Percentiles rank a stretch among this genome's conserved stretches.
Conservation (phyloP, 352 stramenopile species). For the Globisporangium camurandrum region DNA sequence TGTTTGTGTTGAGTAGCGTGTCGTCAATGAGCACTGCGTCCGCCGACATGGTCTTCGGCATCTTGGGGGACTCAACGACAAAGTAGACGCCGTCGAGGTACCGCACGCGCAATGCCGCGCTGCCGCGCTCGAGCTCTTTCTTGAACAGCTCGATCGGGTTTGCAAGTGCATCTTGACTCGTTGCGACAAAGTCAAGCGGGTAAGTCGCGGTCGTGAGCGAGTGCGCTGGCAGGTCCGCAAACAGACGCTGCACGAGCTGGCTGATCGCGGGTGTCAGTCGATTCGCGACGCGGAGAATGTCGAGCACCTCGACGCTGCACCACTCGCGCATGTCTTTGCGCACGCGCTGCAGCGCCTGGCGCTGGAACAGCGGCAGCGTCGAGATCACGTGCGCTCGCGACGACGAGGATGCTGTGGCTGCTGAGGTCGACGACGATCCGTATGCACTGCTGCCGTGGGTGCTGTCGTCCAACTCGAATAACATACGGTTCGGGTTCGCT, state of each 20-base stretch:
- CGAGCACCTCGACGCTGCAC: slow-evolving; percentile 75
- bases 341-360: slow-evolving; percentile 55
- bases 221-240: slow-evolving; percentile 52
- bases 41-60: background rate
- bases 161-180: slow-evolving; percentile 45
- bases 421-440: no score
- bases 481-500: slow-evolving; percentile 25
- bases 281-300: slow-evolving; percentile 60
- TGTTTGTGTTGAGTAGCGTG: no score
- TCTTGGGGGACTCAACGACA: slow-evolving; percentile 55
- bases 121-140: slow-evolving; percentile 40
- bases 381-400: slow-evolving; percentile 42
- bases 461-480: slow-evolving; percentile 51
- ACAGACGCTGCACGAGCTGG: slow-evolving; percentile 60
- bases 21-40: background rate
- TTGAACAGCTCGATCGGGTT: slow-evolving; percentile 57
- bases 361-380: slow-evolving; percentile 64
- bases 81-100: slow-evolving; percentile 64
- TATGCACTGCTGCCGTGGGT: slow-evolving; percentile 10
- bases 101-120: slow-evolving; percentile 40
- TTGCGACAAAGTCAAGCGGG: slow-evolving; percentile 59
- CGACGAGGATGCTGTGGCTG: no score
- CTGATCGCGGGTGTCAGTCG: slow-evolving; percentile 60
- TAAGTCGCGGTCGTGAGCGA: slow-evolving; percentile 62
- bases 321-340: slow-evolving; percentile 78